Percentiles rank a stretch among this genome's conserved stretches.
Evolutionary conservation across 257 asterid genomes (phyloP).

Genomic region (Ballota nigra): DNA sequence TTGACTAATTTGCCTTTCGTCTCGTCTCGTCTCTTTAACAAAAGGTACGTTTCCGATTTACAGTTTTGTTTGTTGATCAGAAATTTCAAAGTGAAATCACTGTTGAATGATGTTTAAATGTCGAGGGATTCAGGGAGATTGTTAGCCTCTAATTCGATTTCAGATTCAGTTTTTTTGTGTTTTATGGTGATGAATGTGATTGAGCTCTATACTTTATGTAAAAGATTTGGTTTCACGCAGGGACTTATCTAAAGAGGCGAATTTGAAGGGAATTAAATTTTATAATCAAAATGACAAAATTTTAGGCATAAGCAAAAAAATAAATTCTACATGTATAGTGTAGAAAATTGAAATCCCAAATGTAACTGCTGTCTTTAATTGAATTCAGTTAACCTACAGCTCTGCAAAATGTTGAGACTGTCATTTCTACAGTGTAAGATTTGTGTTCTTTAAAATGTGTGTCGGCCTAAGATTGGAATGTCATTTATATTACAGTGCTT

Average conservation of each 20-base stretch:
- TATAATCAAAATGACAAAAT: too few species aligned
- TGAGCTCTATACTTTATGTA: neutral
- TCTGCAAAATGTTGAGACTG: too few species aligned
- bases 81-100: neutral
- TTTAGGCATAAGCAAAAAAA: too few species aligned
- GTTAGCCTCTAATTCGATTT: neutral
- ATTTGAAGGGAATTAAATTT: too few species aligned
- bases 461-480: slow-evolving; percentile 1
- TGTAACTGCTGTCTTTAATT: neutral
- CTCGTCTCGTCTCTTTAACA: slow-evolving; percentile 15
- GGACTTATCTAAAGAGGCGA: too few species aligned
- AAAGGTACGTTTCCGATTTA: slow-evolving; percentile 6
- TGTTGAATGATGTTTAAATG: neutral
- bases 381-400: neutral
- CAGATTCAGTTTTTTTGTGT: neutral
- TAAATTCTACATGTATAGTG: too few species aligned
- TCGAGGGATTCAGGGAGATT: neutral
- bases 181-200: neutral
- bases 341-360: too few species aligned
- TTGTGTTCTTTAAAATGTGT: neutral
- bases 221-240: neutral
- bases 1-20: slow-evolving; percentile 15
- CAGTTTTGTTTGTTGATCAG: neutral
- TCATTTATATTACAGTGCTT: neutral
- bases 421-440: neutral